Base-by-base conservation (phyloP, 345 rosid genomes). In the Durio zibethinus region DNA sequence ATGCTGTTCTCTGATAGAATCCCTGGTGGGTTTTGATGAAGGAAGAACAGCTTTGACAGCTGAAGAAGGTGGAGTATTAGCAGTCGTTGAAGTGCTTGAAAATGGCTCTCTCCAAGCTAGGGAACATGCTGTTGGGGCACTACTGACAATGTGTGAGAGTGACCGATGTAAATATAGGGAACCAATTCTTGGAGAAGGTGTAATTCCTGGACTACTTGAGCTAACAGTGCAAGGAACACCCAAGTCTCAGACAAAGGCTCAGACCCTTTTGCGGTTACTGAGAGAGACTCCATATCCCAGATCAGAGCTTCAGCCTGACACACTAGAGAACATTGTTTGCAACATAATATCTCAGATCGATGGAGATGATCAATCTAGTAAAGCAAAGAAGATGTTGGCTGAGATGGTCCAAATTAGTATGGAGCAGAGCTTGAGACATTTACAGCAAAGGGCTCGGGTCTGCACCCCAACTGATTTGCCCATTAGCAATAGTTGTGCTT, bases 341-440 rank as follows among this genome's bases (percentile, higher is more conserved):
- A 90, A 90, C 82, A 91, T 96, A 69, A 92, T 96, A 80, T 93
- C 97, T 29, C 94, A 91, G 75, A 91, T 93, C 8, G 97, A 96
- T 52, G 91, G 93, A 66, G 98, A 96, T 60, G 99, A 96, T 25
- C 99, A 96, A 78, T 88, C 92, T 2, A 86, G 89, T 42, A 96
- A 96, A 76, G 99, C 99, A 0, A 96, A 91, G 89, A 92, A 91
- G 84, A 96, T 93, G 97, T 86, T 96, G 52, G 87, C 97, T 20
- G 99, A 96, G 85, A 96, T 96, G 99, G 98, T 96, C 42, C 97
- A 96, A 80, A 97, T 93, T 40, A 93, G 99, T 83, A 93, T 96
- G 99, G 99, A 96, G 59, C 93, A 93, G 84, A 96, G 97, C 84
- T 84, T 96, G 87, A 90, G 94, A 81, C 98, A 93, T 90, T 66